Conservation (phyloP, 345 rosid genomes). For the Tarenaya hassleriana region DNA sequence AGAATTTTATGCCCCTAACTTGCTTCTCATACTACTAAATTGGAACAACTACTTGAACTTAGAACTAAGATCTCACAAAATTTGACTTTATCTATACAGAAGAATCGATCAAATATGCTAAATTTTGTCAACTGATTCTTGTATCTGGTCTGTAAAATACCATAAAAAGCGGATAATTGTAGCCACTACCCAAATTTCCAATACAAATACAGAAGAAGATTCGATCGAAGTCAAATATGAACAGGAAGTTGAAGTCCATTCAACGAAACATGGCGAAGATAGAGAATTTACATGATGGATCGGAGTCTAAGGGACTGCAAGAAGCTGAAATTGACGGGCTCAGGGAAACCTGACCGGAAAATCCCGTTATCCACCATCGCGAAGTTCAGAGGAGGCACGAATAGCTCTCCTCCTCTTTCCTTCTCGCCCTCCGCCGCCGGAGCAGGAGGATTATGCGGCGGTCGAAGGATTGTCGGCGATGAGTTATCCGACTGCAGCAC, state of each 20-base stretch:
- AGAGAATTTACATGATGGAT: slow-evolving; percentile 48
- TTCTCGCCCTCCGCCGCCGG: slow-evolving; percentile 17
- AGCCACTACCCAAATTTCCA: not conserved
- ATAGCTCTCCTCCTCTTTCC: slow-evolving; percentile 36
- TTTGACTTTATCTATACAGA: too few species aligned
- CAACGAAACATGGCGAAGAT: not conserved
- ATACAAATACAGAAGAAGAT: not conserved
- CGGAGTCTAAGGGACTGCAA: slow-evolving; percentile 54
- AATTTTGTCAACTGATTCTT: not conserved
- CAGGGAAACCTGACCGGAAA: slow-evolving; percentile 72
- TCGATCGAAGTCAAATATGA: not conserved
- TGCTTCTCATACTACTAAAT: too few species aligned
- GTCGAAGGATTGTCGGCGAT: not conserved
- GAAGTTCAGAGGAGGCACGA: slow-evolving; percentile 72
- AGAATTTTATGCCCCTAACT: too few species aligned
- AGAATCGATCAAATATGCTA: not conserved
- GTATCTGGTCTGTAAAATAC: too few species aligned
- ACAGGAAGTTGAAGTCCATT: not conserved
- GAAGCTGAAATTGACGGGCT: slow-evolving; percentile 59
- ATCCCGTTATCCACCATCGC: slow-evolving; percentile 62
- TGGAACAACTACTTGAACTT: too few species aligned
- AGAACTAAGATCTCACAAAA: too few species aligned
- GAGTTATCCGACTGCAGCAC: slow-evolving; percentile 27
- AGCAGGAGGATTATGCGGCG: not conserved
- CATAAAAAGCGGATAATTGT: too few species aligned